Conservation (phyloP, 78 protist genomes). For the Bodo saltans region DNA sequence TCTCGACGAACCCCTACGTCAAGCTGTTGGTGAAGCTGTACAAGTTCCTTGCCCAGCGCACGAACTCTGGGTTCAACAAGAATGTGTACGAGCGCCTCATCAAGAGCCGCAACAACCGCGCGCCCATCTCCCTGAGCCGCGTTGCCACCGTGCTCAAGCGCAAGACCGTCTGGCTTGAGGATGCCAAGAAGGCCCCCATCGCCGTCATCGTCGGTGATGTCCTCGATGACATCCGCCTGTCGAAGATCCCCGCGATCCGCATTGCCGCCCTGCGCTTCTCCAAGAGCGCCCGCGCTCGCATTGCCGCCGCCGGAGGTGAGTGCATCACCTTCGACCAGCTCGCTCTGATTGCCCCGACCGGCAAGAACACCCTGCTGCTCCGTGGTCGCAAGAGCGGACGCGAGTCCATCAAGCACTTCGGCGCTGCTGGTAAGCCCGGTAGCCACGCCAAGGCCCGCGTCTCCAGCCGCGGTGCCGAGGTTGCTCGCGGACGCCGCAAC, state of each 20-base stretch:
- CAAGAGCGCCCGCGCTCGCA: conserved; percentile 91
- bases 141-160: conserved; percentile 66
- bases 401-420: conserved; percentile 92
- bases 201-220: conserved; percentile 96
- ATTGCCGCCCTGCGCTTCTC: conserved; percentile 94
- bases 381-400: conserved; percentile 90
- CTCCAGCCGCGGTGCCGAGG: conserved; percentile 25
- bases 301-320: conserved; percentile 94
- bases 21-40: conserved; percentile 79
- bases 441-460: conserved; percentile 53
- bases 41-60: conserved; percentile 95
- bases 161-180: conserved; percentile 27
- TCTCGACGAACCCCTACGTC: conserved; percentile 56
- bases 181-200: conserved; percentile 30
- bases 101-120: conserved; percentile 74
- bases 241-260: conserved; percentile 81
- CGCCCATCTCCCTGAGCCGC: conserved; percentile 80
- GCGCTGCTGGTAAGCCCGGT: conserved; percentile 92
- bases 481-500: conserved; percentile 13
- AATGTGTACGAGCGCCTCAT: conserved; percentile 85
- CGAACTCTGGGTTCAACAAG: conserved; percentile 88
- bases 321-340: conserved; percentile 97
- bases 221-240: conserved; percentile 92
- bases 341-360: conserved; percentile 93
- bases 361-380: conserved; percentile 83